Percentiles rank a stretch among this genome's conserved stretches.
phyloP scores from a whole-genome alignment of 1,284 basidiomycete species.

The Volvariella surrecta region DNA sequence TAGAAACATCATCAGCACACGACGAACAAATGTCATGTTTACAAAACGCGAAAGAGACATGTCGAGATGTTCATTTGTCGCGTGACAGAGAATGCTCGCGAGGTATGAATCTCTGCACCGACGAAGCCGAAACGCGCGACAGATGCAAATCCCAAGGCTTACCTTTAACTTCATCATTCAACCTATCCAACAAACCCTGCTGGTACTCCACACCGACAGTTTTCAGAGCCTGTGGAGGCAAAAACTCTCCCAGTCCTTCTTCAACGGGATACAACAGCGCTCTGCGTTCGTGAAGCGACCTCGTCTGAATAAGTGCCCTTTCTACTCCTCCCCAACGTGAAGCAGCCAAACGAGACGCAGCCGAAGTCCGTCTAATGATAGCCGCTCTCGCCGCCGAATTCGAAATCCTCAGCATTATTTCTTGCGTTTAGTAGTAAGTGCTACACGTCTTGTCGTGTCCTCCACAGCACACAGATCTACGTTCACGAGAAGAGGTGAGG shows the following conservation, averaged over 20 bases:
- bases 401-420: too few species aligned
- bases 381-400: conserved; percentile 7
- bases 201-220: conserved; percentile 76
- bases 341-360: conserved; percentile 12
- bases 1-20: background rate
- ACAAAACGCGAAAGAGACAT: too few species aligned
- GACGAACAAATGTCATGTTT: too few species aligned
- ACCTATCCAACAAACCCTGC: conserved; percentile 64
- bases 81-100: conserved; percentile 2
- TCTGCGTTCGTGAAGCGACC: conserved; percentile 48
- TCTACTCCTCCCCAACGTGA: conserved; percentile 15
- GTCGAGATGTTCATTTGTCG: too few species aligned
- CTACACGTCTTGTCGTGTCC: too few species aligned
- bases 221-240: conserved; percentile 59
- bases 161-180: conserved; percentile 73
- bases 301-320: conserved; percentile 5
- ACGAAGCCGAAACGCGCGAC: background rate
- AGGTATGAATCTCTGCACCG: too few species aligned
- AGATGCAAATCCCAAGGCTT: conserved; percentile 24
- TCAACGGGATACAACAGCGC: conserved; percentile 58
- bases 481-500: conserved; percentile 17
- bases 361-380: conserved; percentile 7
- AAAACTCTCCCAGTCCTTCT: conserved; percentile 65
- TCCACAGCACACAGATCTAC: too few species aligned
- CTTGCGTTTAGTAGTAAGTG: too few species aligned